Base-by-base conservation (phyloP, 352 stramenopile species). In the Lagenidium sp. region DNA sequence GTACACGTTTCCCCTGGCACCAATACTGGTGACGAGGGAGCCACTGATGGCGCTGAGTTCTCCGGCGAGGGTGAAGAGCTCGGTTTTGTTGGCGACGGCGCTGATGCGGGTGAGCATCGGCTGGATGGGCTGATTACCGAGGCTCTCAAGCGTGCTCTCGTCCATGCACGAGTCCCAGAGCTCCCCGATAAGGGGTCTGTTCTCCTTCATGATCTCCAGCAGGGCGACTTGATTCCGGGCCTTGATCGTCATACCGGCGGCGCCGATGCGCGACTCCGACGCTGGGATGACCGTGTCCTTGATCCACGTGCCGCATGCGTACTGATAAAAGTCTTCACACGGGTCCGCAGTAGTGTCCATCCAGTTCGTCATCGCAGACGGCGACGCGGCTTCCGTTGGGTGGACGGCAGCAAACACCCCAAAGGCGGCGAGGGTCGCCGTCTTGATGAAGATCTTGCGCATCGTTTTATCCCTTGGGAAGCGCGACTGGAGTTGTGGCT, bases 271-370 rank as follows among this genome's bases (percentile, higher is more conserved):
- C 39, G 47, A 40, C 35, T 53, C 55, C 28, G 40, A 37, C 28
- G 43, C 30, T 6, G 62, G 45, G 4, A 72, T 41, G 21, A 45
- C 41, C 31, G 47, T 55, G 38, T 58, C 52, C 37, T 51, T 50
- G 32, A 67, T 36, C 62, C 62, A 72, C 21, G 16, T 46, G n/a
- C 62, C 62, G 18, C 62, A 68, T n/a, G 57, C 39, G 37, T 64
- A 58, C 28, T 42, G 46, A 31, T 41, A 67, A 44, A 67, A 65
- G 38, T 69, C 55, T 12, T 55, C 39, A 35, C 60, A 65, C 19
- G 60, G 60, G n/a, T 58, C 36, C 29, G 46, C 32, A 16, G 4
- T 36, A 13, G 36, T 44, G 36, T 69, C 52, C 28, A 69, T 41
- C 36, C 60, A 36, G 6, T 18, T 15, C 8, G 16, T 24, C 7